These are phyloP conservation scores for Coleophoma cylindrospora DNA, from an alignment of 2,329 filamentous ascomycete genomes.

Conservation along the genomic window DNA sequence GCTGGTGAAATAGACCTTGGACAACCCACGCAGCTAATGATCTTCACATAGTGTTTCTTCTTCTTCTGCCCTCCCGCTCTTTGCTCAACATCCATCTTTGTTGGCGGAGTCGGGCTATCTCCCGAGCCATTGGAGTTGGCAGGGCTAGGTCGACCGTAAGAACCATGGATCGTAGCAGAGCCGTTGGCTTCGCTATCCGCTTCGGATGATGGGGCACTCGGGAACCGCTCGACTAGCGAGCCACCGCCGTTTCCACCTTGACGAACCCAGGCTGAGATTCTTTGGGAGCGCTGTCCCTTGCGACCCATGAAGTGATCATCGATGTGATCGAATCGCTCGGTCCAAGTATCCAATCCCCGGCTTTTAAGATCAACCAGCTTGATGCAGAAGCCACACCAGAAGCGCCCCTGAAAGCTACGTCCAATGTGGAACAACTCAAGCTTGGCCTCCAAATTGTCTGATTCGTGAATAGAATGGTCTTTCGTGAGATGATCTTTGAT, in stretches of 20 bases:
- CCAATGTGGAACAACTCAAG: conserved; percentile 55
- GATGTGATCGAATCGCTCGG: conserved; percentile 64
- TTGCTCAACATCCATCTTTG: background rate
- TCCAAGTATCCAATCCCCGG: conserved; percentile 47
- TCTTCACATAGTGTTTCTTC: background rate
- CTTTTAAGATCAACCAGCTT: conserved; percentile 38
- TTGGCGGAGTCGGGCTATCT: too few species aligned
- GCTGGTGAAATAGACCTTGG: conserved; percentile 8
- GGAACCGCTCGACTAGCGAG: conserved; percentile 2
- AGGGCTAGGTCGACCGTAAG: too few species aligned
- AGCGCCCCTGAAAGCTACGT: conserved; percentile 55
- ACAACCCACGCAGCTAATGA: conserved; percentile 3
- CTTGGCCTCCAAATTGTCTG: conserved; percentile 24
- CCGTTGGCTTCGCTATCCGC: background rate
- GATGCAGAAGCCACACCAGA: conserved; percentile 86
- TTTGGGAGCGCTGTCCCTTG: conserved; percentile 27
- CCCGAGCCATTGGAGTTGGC: too few species aligned
- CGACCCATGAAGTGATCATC: conserved; percentile 61
- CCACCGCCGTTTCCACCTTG: conserved; percentile 16
- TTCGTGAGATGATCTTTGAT: conserved; percentile 57
- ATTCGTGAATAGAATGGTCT: conserved; percentile 21
- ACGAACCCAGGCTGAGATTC: conserved; percentile 51
- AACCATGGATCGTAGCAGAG: too few species aligned
- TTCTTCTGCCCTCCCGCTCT: background rate
- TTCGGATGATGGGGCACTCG: conserved; percentile 1